phyloP scores from a whole-genome alignment of 1,284 basidiomycete species.

The Cutaneotrichosporon dermatis region DNA sequence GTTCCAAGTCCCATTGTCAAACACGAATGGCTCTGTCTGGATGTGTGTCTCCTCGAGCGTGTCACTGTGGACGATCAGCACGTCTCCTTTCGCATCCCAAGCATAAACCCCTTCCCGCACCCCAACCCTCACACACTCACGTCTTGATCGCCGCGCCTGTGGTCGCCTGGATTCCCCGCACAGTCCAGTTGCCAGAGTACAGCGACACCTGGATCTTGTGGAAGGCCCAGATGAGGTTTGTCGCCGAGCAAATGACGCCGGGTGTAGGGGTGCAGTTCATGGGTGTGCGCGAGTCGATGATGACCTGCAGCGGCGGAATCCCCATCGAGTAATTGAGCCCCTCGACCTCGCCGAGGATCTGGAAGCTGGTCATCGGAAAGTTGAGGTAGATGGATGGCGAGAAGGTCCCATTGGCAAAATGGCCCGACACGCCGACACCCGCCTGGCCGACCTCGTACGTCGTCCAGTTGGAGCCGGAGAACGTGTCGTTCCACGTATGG shows the following conservation, averaged over 20 bases:
- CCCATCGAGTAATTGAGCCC: background rate
- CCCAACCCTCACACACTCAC: background rate
- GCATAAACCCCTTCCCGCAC: background rate
- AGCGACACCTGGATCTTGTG: constrained; percentile 8
- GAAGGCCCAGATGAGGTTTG: constrained; percentile 8
- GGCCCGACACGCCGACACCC: constrained; percentile 1
- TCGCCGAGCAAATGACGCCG: background rate
- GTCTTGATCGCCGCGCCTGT: constrained; percentile 2
- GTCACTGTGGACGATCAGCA: background rate
- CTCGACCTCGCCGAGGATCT: background rate
- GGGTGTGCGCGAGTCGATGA: constrained; percentile 8
- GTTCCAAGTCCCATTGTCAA: background rate
- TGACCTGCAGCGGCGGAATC: background rate
- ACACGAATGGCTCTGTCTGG: background rate
- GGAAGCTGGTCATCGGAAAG: constrained; percentile 5
- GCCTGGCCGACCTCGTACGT: background rate
- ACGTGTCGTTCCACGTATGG: constrained; percentile 5
- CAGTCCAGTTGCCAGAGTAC: constrained; percentile 1
- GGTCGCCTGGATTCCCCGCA: background rate
- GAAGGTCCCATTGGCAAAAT: constrained; percentile 1
- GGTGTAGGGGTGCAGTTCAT: background rate
- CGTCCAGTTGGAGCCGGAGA: constrained; percentile 3
- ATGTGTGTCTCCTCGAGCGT: background rate
- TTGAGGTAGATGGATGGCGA: constrained; percentile 1
- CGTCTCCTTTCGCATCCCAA: too few relatives aligned